phyloP scores from a whole-genome alignment of 1,284 basidiomycete genomes.

The Tetrapyrgos nigripes region DNA sequence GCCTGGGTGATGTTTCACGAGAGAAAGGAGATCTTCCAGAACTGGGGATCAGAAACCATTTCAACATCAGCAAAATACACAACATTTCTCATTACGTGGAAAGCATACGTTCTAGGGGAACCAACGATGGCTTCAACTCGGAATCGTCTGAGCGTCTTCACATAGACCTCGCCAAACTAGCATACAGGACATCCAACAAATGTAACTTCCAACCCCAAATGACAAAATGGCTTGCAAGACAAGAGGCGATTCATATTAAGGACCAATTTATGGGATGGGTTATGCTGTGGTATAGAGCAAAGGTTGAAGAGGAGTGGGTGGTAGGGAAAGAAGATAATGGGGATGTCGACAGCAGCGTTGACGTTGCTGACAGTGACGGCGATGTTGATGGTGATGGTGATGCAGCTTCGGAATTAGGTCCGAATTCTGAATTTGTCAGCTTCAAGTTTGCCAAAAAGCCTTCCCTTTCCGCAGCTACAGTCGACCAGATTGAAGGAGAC shows the following conservation, averaged over 20 bases:
- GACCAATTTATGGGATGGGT: too few species aligned
- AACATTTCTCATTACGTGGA: too few species aligned
- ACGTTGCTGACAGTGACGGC: background rate
- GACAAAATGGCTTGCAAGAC: slow-evolving; percentile 33
- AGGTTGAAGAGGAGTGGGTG: background rate
- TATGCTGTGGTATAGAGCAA: background rate
- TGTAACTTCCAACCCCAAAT: slow-evolving; percentile 30
- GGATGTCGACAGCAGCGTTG: background rate
- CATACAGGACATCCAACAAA: slow-evolving; percentile 17
- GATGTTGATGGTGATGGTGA: background rate
- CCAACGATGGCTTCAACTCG: too few species aligned
- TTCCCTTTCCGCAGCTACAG: too few species aligned
- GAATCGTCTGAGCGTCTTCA: too few species aligned
- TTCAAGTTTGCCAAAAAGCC: too few species aligned
- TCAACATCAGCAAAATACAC: slow-evolving; percentile 30
- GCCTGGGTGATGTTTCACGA: slow-evolving; percentile 23
- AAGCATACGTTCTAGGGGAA: too few species aligned
- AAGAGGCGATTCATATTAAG: slow-evolving; percentile 8
- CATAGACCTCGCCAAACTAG: too few species aligned
- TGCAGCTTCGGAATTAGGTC: background rate
- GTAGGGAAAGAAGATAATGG: background rate
- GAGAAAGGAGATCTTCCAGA: slow-evolving; percentile 4
- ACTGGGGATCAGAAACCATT: slow-evolving; percentile 8
- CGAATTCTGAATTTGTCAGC: background rate
- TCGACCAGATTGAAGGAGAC: background rate